Evolutionary conservation across 2,329 filamentous ascomycete species (phyloP).

Genomic region (Claviceps humidiphila): DNA sequence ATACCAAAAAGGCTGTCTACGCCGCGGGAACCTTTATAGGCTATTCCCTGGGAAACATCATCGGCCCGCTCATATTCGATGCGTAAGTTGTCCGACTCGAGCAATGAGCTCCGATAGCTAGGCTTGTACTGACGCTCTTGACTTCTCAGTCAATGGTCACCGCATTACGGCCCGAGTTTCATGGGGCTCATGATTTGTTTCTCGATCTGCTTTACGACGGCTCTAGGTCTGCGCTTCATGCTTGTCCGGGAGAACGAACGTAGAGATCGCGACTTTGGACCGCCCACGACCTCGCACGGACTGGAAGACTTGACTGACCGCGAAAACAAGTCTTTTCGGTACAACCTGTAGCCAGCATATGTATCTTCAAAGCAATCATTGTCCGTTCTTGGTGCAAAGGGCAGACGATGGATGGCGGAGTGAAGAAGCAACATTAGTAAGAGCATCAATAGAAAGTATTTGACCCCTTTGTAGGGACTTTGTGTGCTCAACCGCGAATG

Average conservation of each 20-base stretch:
- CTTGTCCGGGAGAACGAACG: conserved; percentile 17
- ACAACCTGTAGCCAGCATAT: conserved; percentile 5
- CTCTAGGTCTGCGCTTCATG: conserved; percentile 16
- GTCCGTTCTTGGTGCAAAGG: neutral
- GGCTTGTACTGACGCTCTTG: neutral
- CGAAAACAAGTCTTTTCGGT: conserved; percentile 12
- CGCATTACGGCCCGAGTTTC: conserved; percentile 16
- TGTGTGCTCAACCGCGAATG: too few species aligned
- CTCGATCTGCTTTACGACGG: conserved; percentile 17
- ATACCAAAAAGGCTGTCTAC: conserved; percentile 17
- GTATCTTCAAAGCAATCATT: neutral
- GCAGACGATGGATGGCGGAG: neutral
- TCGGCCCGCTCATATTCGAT: conserved; percentile 20
- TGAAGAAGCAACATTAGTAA: neutral
- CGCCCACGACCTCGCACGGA: conserved; percentile 19
- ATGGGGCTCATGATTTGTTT: conserved; percentile 21
- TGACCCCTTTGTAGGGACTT: neutral
- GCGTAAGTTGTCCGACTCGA: conserved; percentile 9
- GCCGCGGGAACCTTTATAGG: conserved; percentile 16
- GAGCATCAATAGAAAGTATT: neutral
- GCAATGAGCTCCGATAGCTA: neutral
- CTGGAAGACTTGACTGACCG: conserved; percentile 26
- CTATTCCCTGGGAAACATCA: conserved; percentile 21
- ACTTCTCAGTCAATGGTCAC: conserved; percentile 14
- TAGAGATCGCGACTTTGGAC: conserved; percentile 17